Conservation (phyloP, 1,284 basidiomycete species). For the Dichomitus squalens region DNA sequence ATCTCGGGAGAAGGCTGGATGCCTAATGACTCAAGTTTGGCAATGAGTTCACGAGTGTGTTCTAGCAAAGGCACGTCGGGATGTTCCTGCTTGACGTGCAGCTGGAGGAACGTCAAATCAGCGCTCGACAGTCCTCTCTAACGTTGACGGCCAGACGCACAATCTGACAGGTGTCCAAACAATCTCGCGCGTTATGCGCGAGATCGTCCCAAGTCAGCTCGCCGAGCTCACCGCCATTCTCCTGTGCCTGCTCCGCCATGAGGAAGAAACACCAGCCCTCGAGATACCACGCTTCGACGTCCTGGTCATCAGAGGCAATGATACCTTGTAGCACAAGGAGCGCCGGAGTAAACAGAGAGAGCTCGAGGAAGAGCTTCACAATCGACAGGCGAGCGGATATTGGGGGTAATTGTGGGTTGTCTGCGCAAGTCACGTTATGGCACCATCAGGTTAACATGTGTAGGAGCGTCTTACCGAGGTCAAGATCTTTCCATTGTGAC, state of each 20-base stretch:
- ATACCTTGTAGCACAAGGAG: slow-evolving; percentile 79
- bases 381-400: slow-evolving; percentile 76
- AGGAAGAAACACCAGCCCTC: slow-evolving; percentile 94
- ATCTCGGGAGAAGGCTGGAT: slow-evolving; percentile 63
- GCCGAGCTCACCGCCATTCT: slow-evolving; percentile 57
- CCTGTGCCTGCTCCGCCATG: slow-evolving; percentile 67
- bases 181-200: slow-evolving; percentile 78
- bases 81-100: slow-evolving; percentile 74
- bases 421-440: slow-evolving; percentile 38
- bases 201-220: slow-evolving; percentile 78
- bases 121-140: not conserved
- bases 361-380: slow-evolving; percentile 85
- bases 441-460: not conserved
- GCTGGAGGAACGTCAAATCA: slow-evolving; percentile 41
- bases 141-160: slow-evolving; percentile 44
- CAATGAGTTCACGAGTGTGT: slow-evolving; percentile 77
- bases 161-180: slow-evolving; percentile 80
- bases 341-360: slow-evolving; percentile 70
- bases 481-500: slow-evolving; percentile 74
- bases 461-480: slow-evolving; percentile 53
- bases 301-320: slow-evolving; percentile 83
- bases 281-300: slow-evolving; percentile 93
- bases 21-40: slow-evolving; percentile 69
- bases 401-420: slow-evolving; percentile 73
- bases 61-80: slow-evolving; percentile 79